Evolutionary conservation across 352 stramenopile species (phyloP), one percentile per base, ranked within the genome.

Genomic region (Pythium graminicola): DNA sequence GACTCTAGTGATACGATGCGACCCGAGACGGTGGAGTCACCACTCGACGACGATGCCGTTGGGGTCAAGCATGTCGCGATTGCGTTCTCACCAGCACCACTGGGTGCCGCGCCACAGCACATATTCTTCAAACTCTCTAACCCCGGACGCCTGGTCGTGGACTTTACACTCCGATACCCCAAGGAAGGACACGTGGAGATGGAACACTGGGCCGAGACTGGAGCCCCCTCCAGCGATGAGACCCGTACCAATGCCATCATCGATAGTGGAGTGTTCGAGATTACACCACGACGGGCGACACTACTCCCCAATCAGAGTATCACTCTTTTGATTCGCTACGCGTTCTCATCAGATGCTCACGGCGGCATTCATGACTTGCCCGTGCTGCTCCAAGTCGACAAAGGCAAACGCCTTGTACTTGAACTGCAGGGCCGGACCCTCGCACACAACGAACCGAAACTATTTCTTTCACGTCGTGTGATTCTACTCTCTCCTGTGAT

Each of bases 141-240:
- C 57, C 72, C 82, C 1, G 90, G 88, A 2, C 78, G 59, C 23
- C 73, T 97, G 5, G 67, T 94, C 16, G 86, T 93, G 7, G 69
- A 81, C 11, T 96, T 95, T 52, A 63, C 70, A 9, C 47, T 97
- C 35, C 81, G 86, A 20, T 89, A 96, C 19, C 90, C 90, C 7
- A 97, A 96, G 53, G 89, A 97, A 47, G 82, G 79, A 9, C 83
- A 94, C 29, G 81, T 97, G 9, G 91, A 97, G 58, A 86, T 97
- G 22, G 91, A 97, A 45, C 86, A 89, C 27, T 98, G 93, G 93
- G 89, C 86, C 19, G 89, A 96, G 46, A 89, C 86, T 4, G 76
- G 83, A 17, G 83, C 90, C 22, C 89, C 90, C 14, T 95, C 85
- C 6, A 72, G 73, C 23, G 74, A 89, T 19, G 72, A 91, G 48